A percentile compares a stretch with the other conserved stretches of the same genome.
phyloP scores from a whole-genome alignment of 106 monocot genomes.

The Allium sativum region DNA sequence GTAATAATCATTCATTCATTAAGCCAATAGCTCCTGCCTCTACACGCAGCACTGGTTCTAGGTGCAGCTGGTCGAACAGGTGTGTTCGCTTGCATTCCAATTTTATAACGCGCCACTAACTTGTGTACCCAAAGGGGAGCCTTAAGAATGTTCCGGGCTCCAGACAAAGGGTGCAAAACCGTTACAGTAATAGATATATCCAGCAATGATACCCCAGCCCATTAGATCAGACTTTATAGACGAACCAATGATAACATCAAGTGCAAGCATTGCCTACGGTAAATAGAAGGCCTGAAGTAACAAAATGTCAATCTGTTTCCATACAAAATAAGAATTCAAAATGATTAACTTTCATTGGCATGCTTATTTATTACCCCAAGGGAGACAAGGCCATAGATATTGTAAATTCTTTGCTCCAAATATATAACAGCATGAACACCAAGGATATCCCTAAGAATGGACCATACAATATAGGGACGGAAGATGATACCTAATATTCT shows the following conservation, averaged over 20 bases:
- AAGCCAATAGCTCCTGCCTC: conserved; percentile 14
- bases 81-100: conserved; percentile 5
- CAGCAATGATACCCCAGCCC: conserved; percentile 89
- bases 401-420: conserved; percentile 98
- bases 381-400: conserved; percentile 74
- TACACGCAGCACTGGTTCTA: neutral
- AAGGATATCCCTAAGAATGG: conserved; percentile 53
- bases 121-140: conserved; percentile 65
- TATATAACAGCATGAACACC: conserved; percentile 91
- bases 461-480: conserved; percentile 29
- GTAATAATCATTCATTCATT: neutral
- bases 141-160: conserved; percentile 58
- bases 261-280: conserved; percentile 84
- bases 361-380: conserved; percentile 49
- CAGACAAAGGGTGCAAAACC: conserved; percentile 74
- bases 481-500: too few species aligned
- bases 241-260: conserved; percentile 90
- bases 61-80: conserved; percentile 6
- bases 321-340: too few species aligned
- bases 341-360: neutral
- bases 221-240: conserved; percentile 50
- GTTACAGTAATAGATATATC: conserved; percentile 80
- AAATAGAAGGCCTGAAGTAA: conserved; percentile 72
- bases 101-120: conserved; percentile 2
- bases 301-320: neutral